Conservation (phyloP, 306 rosid species). For the Fragaria iinumae region DNA sequence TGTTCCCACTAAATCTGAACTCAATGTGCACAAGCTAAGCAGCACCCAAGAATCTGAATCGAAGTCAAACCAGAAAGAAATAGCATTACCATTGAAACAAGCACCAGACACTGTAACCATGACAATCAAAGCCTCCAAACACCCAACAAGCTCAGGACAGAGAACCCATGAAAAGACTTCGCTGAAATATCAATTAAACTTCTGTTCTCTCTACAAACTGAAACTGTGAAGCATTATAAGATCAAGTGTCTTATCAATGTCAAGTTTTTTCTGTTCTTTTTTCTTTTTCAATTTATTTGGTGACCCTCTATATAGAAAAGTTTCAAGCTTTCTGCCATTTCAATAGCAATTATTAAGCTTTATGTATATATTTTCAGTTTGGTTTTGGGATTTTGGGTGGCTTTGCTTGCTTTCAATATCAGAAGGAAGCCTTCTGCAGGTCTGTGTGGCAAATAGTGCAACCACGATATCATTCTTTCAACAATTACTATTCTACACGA, state of each 20-base stretch:
- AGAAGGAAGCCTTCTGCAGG: conserved; percentile 16
- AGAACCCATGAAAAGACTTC: background rate
- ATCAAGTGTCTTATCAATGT: background rate
- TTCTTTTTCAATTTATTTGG: background rate
- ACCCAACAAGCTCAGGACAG: conserved; percentile 18
- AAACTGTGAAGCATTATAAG: background rate
- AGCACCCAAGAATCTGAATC: background rate
- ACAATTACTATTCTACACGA: background rate
- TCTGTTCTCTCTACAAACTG: background rate
- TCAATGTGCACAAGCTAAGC: background rate
- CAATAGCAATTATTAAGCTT: background rate
- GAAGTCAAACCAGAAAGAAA: background rate
- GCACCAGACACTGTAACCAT: conserved; percentile 14
- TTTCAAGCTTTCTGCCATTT: background rate
- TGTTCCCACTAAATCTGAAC: background rate
- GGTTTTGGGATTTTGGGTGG: background rate
- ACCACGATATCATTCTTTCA: conserved; percentile 34
- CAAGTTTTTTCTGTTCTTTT: background rate
- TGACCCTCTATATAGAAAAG: background rate
- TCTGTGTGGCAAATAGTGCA: conserved; percentile 53
- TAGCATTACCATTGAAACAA: conserved; percentile 24
- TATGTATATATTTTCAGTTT: background rate
- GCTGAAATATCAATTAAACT: background rate
- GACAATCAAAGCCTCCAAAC: conserved; percentile 2
- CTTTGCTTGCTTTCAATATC: background rate